Base-by-base conservation (phyloP, 1,139 yeast genomes). In the Geotrichum restrictum region DNA sequence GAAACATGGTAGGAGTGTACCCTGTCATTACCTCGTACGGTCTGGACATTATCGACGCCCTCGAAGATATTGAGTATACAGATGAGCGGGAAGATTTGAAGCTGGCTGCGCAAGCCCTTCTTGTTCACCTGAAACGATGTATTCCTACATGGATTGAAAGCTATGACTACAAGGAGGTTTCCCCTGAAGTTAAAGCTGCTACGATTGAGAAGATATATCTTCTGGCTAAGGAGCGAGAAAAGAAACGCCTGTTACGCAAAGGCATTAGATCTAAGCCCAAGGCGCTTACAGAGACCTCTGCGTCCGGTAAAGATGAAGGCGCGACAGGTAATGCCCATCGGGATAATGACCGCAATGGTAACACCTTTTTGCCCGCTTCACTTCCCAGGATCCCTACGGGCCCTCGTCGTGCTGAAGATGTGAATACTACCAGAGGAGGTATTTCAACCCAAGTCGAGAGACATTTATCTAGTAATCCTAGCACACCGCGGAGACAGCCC, bases 41-140 rank as follows among this genome's bases (percentile, higher is more conserved):
- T 44, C 81, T 80, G 55, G 59, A 65, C 10, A 67, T 88, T 7
- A 70, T 77, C 3, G 72, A 70, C 18, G 70, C 76, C 4, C 72
- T 89, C 47, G 75, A 78, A 40, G 61, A 67, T 1, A 78, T 87
- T 36, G 67, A 80, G 10, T 59, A 64, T 2, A 66, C 68, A 1
- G 98, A 91, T 61, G 66, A 71, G 3, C 78, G 97, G 56, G 94
- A 87, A 54, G 98, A 91, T 68, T 76, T 91, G 63, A 85, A 82
- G 62, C 73, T 89, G 37, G 83, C 96, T 1, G 82, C 91, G 0
- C 81, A 80, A 62, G 95, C 96, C 1, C 73, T 89, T 53, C 71
- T 81, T 52, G 95, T 94, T 0, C 86, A 84, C 59, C 68, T 88
- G 42, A 81, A 78, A 53, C 79, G 88, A 0, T 74, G 83, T 45